Evolutionary conservation across 805 yeast genomes (phyloP), one percentile per base, ranked within the genome.

Genomic region (Yamadazyma laniorum): DNA sequence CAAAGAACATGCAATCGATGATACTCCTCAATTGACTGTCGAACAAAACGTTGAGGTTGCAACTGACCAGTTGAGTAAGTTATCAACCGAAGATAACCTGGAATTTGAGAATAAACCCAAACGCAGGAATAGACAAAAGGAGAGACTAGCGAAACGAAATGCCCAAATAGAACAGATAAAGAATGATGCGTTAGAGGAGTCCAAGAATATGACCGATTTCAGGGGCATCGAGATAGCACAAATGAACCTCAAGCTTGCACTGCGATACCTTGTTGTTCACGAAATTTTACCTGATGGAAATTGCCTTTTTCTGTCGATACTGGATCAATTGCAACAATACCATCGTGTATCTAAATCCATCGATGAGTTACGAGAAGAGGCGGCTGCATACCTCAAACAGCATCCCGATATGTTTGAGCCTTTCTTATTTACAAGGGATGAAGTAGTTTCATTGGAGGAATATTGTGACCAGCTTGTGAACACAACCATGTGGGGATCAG

Each of bases 401-500:
- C 66, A 93, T 52, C 76, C 77, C 9, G 82, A 85, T 47, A 82
- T 83, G 28, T 93, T 80, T 55, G 63, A 76, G 4, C 96, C 97
- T 12, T 91, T 84, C 52, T 61, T 91, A 47, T 82, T 88, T 52
- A 96, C 88, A 48, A 67, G 64, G 11, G 22, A 18, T 11, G 71
- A 81, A 68, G 65, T 75, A 6, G 49, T 86, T 43, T 84, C 85
- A 46, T 61, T 90, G 19, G 81, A 75, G 26, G 77, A 76, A 16
- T 93, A 93, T 57, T 74, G 86, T 3, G 59, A 67, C 3, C 82
- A 80, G 45, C 70, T 91, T 41, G 84, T 75, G 42, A 67, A 59
- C n/a, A 87, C 96, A 0, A 80, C 95, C 0, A 77, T 85, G 70
- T 91, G 99, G 99, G 99, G 99, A 18, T 93, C 96, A 6, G 97